Percentiles rank a stretch among this genome's conserved stretches.
These are phyloP conservation scores for Theobroma grandiflorum DNA, from an alignment of 441 rosid species.

Conservation along the genomic window DNA sequence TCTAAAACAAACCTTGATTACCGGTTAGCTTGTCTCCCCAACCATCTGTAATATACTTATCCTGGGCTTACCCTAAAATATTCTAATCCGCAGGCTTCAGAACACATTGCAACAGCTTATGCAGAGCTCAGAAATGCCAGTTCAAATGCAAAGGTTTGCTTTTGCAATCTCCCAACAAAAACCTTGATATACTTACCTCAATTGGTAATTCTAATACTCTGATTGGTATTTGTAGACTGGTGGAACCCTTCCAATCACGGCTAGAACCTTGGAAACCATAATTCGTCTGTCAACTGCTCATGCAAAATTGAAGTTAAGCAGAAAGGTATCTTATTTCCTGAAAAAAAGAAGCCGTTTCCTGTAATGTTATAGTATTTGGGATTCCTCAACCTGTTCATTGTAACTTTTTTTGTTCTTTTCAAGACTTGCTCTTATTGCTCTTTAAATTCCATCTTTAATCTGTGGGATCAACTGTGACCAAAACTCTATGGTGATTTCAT, in stretches of 20 bases:
- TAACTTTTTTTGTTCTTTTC: neutral
- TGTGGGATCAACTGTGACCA: slow-evolving; percentile 9
- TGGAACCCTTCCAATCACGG: slow-evolving; percentile 98
- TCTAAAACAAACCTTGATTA: neutral
- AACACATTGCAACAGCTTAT: slow-evolving; percentile 88
- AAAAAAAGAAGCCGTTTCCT: neutral
- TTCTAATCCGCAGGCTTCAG: slow-evolving; percentile 73
- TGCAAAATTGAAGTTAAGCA: slow-evolving; percentile 91
- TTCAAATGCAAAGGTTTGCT: slow-evolving; percentile 80
- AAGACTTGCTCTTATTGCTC: neutral
- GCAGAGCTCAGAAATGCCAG: slow-evolving; percentile 91
- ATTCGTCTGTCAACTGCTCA: slow-evolving; percentile 98
- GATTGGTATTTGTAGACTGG: slow-evolving; percentile 70
- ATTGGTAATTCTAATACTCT: slow-evolving; percentile 25
- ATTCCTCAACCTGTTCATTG: neutral
- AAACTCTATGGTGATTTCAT: slow-evolving; percentile 7
- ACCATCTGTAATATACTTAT: neutral
- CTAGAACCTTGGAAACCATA: slow-evolving; percentile 96
- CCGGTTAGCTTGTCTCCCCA: slow-evolving; percentile 3
- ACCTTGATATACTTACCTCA: slow-evolving; percentile 14
- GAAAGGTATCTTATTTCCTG: slow-evolving; percentile 56
- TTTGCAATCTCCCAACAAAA: slow-evolving; percentile 7
- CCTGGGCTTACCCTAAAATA: slow-evolving; percentile 9
- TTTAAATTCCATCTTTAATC: slow-evolving; percentile 9
- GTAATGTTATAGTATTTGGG: slow-evolving; percentile 9